phyloP scores from a whole-genome alignment of 176 grass and related monocot species.

The Zizania latifolia region DNA sequence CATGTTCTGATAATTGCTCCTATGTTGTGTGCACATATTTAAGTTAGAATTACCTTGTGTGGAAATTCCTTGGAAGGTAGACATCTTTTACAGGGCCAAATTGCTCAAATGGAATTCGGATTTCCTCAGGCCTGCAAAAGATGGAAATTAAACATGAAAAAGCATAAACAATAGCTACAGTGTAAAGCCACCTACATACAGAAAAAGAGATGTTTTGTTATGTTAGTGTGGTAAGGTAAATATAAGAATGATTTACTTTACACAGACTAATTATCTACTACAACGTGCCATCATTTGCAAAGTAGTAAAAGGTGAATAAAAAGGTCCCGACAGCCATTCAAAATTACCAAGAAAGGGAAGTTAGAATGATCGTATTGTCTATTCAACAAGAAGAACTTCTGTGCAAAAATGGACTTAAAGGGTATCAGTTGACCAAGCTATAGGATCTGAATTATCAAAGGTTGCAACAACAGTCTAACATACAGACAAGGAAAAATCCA shows the following conservation, averaged over 20 bases:
- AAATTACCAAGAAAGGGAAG: not conserved
- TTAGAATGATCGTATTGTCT: not conserved
- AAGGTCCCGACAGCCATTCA: not conserved
- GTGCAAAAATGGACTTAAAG: no score
- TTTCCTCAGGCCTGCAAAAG: constrained; percentile 48
- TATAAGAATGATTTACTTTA: not conserved
- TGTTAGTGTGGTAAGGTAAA: not conserved
- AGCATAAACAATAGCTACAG: constrained; percentile 11
- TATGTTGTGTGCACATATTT: not conserved
- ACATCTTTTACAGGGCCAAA: constrained; percentile 66
- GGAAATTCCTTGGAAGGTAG: constrained; percentile 69
- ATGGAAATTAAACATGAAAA: not conserved
- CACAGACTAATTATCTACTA: not conserved
- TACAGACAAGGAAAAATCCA: not conserved
- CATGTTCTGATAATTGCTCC: not conserved
- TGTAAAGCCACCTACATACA: not conserved
- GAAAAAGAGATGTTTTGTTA: not conserved
- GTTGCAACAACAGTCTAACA: not conserved
- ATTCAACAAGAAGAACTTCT: not conserved
- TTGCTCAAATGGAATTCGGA: constrained; percentile 54
- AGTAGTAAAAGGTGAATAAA: not conserved
- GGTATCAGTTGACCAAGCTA: not conserved
- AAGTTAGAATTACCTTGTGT: constrained; percentile 40
- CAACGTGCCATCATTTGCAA: not conserved
- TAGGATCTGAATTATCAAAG: not conserved